A percentile compares a stretch with the other conserved stretches of the same genome.
These are phyloP conservation scores for Terfezia boudieri DNA, from an alignment of 495 filamentous ascomycete genomes.

Conservation along the genomic window DNA sequence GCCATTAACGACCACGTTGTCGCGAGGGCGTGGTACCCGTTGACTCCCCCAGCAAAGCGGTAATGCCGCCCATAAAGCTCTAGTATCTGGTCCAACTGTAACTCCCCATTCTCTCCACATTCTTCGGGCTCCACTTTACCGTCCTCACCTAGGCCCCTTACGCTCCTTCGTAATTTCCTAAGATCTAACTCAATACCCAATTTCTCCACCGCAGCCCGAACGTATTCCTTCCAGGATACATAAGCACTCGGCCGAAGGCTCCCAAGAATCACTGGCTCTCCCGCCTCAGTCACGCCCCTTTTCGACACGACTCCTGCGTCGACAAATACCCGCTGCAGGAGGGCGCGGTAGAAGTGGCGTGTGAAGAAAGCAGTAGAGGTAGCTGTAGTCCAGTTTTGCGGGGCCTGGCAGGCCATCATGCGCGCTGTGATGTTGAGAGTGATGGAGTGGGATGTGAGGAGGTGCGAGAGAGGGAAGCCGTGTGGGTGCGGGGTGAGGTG, in stretches of 20 bases:
- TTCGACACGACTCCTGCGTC: constrained; percentile 47
- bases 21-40: neutral
- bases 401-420: constrained; percentile 93
- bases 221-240: constrained; percentile 50
- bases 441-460: neutral
- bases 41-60: no score
- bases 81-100: constrained; percentile 32
- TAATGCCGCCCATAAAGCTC: no score
- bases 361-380: constrained; percentile 80
- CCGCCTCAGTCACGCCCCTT: constrained; percentile 22
- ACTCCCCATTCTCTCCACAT: constrained; percentile 25
- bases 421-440: constrained; percentile 78
- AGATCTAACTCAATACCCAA: constrained; percentile 32
- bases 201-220: constrained; percentile 57
- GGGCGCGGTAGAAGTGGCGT: constrained; percentile 76
- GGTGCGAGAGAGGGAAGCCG: constrained; percentile 53
- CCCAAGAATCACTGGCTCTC: constrained; percentile 51
- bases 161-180: neutral
- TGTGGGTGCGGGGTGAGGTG: constrained; percentile 42
- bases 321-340: constrained; percentile 73
- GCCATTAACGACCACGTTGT: constrained; percentile 87
- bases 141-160: constrained; percentile 19
- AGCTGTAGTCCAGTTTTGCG: constrained; percentile 62
- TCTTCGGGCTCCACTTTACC: constrained; percentile 30
- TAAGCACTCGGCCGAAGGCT: constrained; percentile 65